Evolutionary conservation across 225 moss, liverwort and hornwort genomes (phyloP).

Genomic region (Pseudoscleropodium purum): DNA sequence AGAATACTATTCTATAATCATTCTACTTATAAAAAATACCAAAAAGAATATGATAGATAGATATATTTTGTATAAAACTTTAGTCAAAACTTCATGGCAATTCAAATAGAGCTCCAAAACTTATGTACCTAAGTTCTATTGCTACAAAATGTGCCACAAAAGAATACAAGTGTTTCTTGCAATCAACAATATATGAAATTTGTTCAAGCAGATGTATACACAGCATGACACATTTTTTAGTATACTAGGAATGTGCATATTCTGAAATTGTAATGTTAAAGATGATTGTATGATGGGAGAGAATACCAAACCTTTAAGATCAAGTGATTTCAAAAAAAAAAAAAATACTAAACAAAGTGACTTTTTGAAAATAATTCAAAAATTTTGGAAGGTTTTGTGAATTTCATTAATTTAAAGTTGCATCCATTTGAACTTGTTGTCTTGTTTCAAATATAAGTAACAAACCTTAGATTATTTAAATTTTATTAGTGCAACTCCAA

Average conservation of each 20-base stretch:
- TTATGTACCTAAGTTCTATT: background rate
- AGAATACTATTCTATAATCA: background rate
- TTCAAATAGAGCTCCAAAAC: background rate
- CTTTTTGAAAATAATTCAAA: background rate
- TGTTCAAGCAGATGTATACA: background rate
- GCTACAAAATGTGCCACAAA: background rate
- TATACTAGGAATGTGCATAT: background rate
- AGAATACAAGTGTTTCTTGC: background rate
- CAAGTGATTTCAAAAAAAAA: background rate
- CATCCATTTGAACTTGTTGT: fast-evolving
- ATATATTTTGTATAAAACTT: too few relatives aligned
- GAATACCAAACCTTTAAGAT: background rate
- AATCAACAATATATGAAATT: background rate
- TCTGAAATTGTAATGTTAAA: background rate
- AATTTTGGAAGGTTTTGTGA: background rate
- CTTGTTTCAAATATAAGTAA: background rate
- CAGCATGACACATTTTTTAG: background rate
- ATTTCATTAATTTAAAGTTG: background rate
- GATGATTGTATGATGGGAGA: background rate
- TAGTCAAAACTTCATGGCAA: background rate
- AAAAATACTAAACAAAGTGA: background rate
- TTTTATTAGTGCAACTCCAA: background rate
- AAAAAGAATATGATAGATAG: too few relatives aligned
- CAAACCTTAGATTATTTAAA: background rate
- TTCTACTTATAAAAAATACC: background rate